These are phyloP conservation scores for Betula pendula DNA, from an alignment of 306 rosid species.

Conservation along the genomic window DNA sequence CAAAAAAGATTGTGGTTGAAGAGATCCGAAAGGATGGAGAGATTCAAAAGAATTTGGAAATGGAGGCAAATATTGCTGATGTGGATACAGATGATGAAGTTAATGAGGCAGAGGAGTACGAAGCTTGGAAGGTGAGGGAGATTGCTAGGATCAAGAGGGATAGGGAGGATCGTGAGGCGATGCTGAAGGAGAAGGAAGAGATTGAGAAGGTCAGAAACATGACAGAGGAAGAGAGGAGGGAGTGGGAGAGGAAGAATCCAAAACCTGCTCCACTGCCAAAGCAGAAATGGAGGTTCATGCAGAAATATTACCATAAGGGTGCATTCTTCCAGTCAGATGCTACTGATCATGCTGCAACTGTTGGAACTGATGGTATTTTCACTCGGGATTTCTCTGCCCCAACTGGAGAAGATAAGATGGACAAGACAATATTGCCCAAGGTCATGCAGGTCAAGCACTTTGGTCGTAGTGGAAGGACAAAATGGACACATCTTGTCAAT, in stretches of 20 bases:
- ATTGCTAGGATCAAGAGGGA: slow-evolving; percentile 94
- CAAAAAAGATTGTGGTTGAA: slow-evolving; percentile 88
- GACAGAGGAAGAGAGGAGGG: slow-evolving; percentile 98
- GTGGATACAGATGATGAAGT: slow-evolving; percentile 91
- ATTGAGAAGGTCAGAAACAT: slow-evolving; percentile 86
- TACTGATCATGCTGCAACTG: slow-evolving; percentile 54
- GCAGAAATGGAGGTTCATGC: slow-evolving; percentile 96
- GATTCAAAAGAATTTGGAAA: slow-evolving; percentile 80
- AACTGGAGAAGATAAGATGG: slow-evolving; percentile 96
- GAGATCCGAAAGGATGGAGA: slow-evolving; percentile 86
- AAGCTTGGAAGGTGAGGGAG: slow-evolving; percentile 95
- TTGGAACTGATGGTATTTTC: slow-evolving; percentile 54
- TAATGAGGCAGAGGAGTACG: slow-evolving; percentile 94
- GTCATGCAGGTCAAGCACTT: slow-evolving; percentile 99
- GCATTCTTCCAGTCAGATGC: slow-evolving; percentile 81
- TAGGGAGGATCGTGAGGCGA: slow-evolving; percentile 78
- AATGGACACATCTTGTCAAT: slow-evolving; percentile 96
- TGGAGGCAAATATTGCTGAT: slow-evolving; percentile 87
- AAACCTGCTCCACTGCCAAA: slow-evolving; percentile 54
- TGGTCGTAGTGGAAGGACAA: slow-evolving; percentile 97
- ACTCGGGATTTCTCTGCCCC: slow-evolving; percentile 90
- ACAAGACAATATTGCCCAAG: slow-evolving; percentile 90
- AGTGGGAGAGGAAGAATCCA: slow-evolving; percentile 96
- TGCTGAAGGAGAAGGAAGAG: slow-evolving; percentile 88
- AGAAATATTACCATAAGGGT: slow-evolving; percentile 95